Conservation (phyloP, 192 early-diverging fungal species). For the Pecoramyces ruminantium region DNA sequence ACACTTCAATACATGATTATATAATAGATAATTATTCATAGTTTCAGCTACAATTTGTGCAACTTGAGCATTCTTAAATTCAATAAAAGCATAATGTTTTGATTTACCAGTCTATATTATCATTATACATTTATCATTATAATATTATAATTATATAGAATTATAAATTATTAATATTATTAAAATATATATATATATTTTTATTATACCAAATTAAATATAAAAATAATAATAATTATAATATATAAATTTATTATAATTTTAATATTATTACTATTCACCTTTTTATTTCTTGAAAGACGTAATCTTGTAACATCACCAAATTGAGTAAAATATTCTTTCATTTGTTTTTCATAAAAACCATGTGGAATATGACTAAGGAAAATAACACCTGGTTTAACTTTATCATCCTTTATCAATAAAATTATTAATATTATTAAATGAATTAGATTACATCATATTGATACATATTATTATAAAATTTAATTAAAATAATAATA, state of each 20-base stretch:
- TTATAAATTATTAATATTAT: no score
- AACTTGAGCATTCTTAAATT: slow-evolving; percentile 62
- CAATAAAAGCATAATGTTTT: slow-evolving; percentile 88
- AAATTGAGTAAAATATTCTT: slow-evolving; percentile 83
- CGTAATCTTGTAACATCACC: slow-evolving; percentile 61
- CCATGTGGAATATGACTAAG: slow-evolving; percentile 86
- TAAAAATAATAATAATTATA: no score
- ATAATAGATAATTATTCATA: slow-evolving; percentile 90
- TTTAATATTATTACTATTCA: background rate
- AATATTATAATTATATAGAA: no score
- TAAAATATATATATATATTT: no score
- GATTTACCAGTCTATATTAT: slow-evolving; percentile 81
- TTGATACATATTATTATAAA: no score
- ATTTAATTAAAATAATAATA: no score
- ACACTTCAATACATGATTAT: slow-evolving; percentile 63
- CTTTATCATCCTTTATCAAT: background rate
- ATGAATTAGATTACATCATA: no score
- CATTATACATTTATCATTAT: no score
- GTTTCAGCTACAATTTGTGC: slow-evolving; percentile 86
- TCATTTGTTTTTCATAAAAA: slow-evolving; percentile 89
- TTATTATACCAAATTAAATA: no score
- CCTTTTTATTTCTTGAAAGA: slow-evolving; percentile 70
- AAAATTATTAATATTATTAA: background rate
- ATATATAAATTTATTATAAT: no score
- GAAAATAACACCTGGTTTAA: slow-evolving; percentile 57